Evolutionary conservation across 1,284 basidiomycete genomes (phyloP), one percentile per base, ranked within the genome.

Genomic region (Ceratobasidium sp.): DNA sequence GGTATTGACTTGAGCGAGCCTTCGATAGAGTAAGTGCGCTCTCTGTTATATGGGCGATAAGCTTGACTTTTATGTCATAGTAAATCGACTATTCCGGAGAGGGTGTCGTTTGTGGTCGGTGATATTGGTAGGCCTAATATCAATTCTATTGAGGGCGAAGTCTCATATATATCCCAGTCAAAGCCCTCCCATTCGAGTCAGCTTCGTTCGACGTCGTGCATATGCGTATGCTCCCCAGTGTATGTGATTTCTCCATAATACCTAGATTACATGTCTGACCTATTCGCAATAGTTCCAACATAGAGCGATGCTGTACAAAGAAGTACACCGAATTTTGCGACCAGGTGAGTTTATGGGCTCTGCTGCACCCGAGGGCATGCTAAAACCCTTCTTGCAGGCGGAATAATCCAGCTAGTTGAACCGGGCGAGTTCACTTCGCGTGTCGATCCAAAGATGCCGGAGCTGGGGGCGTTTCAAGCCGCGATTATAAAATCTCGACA

Each of bases 151-250:
- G 3, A 12, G 21, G 28, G 30, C 43, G 16, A 9, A 10, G 14
- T 50, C 26, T 30, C 3, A n/a, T 3, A 5, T 23, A 5, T 18
- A n/a, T 48, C 26, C 18, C 36, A 34, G 48, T 41, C 18, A 30
- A 21, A 5, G 26, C 8, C 10, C 55, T 67, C 9, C 64, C 64
- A 3, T 67, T 67, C n/a, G 34, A 53, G 21, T 12, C 10, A 12
- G 18, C n/a, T 6, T 53, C 64, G 4, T 67, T 67, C 39, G 64
- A 67, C 16, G 64, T 53, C 30, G 64, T 67, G 10, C 64, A 55
- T 34, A 67, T 67, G 64, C 46, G 64, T 10, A 53, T 67, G 48
- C 46, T 67, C 4, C 64, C 64, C 48, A 67, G 64, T 43, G 64
- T 67, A 67, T 30, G 48, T 12, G 16, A 18, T 16, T 1, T 18